A percentile compares a stretch with the other conserved stretches of the same genome.
These are phyloP conservation scores for Lipomyces mesembrius DNA, from an alignment of 805 yeast genomes.

Conservation along the genomic window DNA sequence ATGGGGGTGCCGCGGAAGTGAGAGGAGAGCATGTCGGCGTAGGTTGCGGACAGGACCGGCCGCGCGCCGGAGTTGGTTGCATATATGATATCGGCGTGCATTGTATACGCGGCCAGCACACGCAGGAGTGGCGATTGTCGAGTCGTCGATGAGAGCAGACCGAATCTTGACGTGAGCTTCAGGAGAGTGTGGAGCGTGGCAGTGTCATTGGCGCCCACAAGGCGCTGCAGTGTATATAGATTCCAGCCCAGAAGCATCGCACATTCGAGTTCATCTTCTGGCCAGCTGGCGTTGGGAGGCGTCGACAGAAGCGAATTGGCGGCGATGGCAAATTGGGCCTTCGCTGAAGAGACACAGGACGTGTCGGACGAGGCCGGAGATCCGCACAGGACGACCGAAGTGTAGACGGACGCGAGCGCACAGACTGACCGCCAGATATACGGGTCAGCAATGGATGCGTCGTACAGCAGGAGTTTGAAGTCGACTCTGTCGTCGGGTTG, in stretches of 20 bases:
- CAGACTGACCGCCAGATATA: slow-evolving; percentile 18
- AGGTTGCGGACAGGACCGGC: slow-evolving; percentile 17
- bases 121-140: slow-evolving; percentile 5
- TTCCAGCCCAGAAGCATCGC: slow-evolving; percentile 30
- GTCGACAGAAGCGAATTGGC: neutral
- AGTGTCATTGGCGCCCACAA: neutral
- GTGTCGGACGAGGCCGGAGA: neutral
- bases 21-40: slow-evolving; percentile 19
- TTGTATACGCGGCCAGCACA: slow-evolving; percentile 15
- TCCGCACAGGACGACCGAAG: neutral
- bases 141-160: slow-evolving; percentile 1
- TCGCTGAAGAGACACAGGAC: neutral
- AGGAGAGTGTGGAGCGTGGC: slow-evolving; percentile 13
- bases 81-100: slow-evolving; percentile 23
- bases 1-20: slow-evolving; percentile 10
- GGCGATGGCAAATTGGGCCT: neutral
- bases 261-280: slow-evolving; percentile 20
- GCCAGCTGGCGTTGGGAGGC: neutral
- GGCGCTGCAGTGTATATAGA: slow-evolving; percentile 17
- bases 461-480: slow-evolving; percentile 10
- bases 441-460: slow-evolving; percentile 7
- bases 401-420: slow-evolving; percentile 20
- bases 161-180: slow-evolving; percentile 19
- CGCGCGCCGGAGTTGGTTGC: slow-evolving; percentile 11
- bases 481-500: slow-evolving; percentile 13